Percentiles rank a stretch among this genome's conserved stretches.
Conservation (phyloP, 768 basidiomycete species). For the Piloderma croceum region DNA sequence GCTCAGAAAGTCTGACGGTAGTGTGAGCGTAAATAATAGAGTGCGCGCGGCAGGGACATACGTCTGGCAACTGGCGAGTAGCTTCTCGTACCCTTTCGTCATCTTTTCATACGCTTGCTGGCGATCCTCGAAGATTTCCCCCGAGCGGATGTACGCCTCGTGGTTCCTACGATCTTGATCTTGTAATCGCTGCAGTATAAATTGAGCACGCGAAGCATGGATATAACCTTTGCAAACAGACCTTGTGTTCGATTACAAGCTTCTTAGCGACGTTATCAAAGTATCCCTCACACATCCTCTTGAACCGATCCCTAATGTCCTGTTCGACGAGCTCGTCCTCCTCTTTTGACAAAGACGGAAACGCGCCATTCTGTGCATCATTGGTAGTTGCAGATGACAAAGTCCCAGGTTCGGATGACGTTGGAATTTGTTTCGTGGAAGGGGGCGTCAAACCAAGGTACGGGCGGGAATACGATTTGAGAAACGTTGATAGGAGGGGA, state of each 20-base stretch:
- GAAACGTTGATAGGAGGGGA: conserved; percentile 85
- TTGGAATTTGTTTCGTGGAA: conserved; percentile 52
- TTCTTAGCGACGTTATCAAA: conserved; percentile 91
- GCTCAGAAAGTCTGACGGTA: conserved; percentile 70
- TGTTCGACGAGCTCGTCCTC: conserved; percentile 76
- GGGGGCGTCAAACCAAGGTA: conserved; percentile 74
- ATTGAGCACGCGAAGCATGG: not conserved
- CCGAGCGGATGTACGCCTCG: conserved; percentile 98
- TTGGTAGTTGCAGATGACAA: conserved; percentile 37
- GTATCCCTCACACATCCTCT: conserved; percentile 89
- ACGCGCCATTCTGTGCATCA: conserved; percentile 26
- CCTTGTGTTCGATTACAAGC: conserved; percentile 86
- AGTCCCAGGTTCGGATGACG: conserved; percentile 49
- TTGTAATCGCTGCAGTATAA: conserved; percentile 69
- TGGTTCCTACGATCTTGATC: conserved; percentile 96
- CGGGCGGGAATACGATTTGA: conserved; percentile 86
- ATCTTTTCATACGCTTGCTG: conserved; percentile 99
- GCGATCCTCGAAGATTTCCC: conserved; percentile 98
- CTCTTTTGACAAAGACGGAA: conserved; percentile 41
- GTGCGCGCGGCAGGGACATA: conserved; percentile 29
- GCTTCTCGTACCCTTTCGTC: conserved; percentile 91
- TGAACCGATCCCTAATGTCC: conserved; percentile 84
- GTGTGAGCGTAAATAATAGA: conserved; percentile 8
- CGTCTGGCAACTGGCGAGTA: conserved; percentile 85
- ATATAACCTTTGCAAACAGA: conserved; percentile 29